Evolutionary conservation across 73 alveolate species (phyloP), one percentile per base, ranked within the genome.

Genomic region (Stentor coeruleus): DNA sequence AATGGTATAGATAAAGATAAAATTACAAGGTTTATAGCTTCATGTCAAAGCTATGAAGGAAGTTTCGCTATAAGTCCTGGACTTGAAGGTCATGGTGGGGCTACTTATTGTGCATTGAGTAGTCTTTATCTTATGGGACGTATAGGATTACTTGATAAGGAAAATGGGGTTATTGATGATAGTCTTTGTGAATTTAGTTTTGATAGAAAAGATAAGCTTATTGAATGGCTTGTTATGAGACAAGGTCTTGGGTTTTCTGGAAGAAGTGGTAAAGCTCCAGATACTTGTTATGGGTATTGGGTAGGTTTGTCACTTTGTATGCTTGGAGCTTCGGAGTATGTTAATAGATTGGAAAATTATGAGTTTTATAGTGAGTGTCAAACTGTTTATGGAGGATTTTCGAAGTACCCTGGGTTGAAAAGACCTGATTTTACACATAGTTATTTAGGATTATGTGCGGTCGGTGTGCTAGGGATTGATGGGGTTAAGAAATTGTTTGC

Each of bases 261-360:
- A 6, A 30, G 89, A n/a, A 37, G 55, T 3, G 81, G 82, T n/a
- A 83, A 83, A 38, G 55, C 55, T 1, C 84, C 83, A 3, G 89
- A 83, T 41, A 26, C 84, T 35, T 83, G 89, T 41, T 83, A 83
- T 40, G 57, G 77, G 4, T 83, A 73, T 39, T 83, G 89, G 84
- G 74, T 73, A 3, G 49, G 73, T 0, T 77, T 60, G 20, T 73
- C 84, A 20, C 74, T 83, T 1, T 40, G 37, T 15, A 66, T 83
- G 14, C 31, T 83, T 28, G 77, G 77, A 11, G 49, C 36, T n/a
- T 31, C 20, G 4, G 39, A 36, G 28, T 76, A 35, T 20, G 28
- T 83, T n/a, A 58, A 38, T 38, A 66, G 39, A 20, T 41, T 36
- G 11, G 82, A 76, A 41, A 58, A 73, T 31, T 30, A 14, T 1